Base-by-base conservation (phyloP, 177 flowering plant genomes). In the Tripterygium wilfordii region DNA sequence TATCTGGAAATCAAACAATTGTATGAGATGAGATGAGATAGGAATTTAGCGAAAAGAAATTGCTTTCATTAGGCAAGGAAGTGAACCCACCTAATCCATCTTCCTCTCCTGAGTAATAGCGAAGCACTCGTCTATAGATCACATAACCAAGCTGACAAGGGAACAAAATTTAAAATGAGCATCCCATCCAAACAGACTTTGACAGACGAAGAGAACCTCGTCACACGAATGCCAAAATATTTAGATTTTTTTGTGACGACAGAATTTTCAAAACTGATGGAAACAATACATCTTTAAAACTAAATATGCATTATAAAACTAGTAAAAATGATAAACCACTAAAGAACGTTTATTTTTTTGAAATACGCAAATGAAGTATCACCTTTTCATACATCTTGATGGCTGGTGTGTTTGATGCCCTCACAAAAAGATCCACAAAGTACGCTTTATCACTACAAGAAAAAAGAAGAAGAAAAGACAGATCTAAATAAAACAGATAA, bases 341-440 rank as follows among this genome's bases (percentile, higher is more conserved):
- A n/a, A n/a, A n/a, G n/a, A n/a, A n/a, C n/a, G n/a, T n/a, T n/a
- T n/a, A n/a, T n/a, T n/a, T n/a, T n/a, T n/a, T n/a, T n/a, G n/a
- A n/a, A n/a, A n/a, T n/a, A n/a, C n/a, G n/a, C n/a, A 16, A 5
- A 4, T 4, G 30, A 64, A 54, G 9, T 38, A 45, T n/a, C 73
- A 76, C 97, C 94, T 90, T 87, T 61, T 87, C 95, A 78, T 90
- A 85, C 98, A 87, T 90, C 84, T 85, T 87, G 68, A 87, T 90
- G 32, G 96, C 96, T 25, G 89, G 96, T 42, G 63, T 70, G 53
- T 90, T 90, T 53, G 95, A 90, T 51, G 98, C 96, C 63, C 96
- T 77, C 60, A 90, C 96, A 64, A 90, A 90, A 19, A 90, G 88
- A 64, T 90, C 98, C 57, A 90, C 95, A 63, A 87, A 90, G 62